Evolutionary conservation across 768 basidiomycete genomes (phyloP), one percentile per base, ranked within the genome.

Genomic region (Boletus reticuloceps): DNA sequence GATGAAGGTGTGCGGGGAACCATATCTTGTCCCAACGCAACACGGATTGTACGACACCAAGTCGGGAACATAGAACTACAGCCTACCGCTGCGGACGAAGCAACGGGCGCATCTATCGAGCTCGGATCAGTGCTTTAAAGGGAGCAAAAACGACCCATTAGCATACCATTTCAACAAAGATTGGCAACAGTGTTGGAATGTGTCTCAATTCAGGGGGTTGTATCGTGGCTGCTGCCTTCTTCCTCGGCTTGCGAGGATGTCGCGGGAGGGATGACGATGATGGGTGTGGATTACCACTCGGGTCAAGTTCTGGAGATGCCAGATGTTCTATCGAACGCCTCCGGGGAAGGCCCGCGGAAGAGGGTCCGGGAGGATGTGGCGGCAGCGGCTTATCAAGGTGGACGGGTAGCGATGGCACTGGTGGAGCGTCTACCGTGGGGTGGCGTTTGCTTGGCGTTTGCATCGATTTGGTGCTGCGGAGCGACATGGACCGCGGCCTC

Each of bases 141-240:
- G 7, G 29, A 22, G 14, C 6, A 9, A 37, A 47, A 50, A 10
- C 14, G 16, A 42, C 39, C 19, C 13, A 10, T 46, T 8, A 14
- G 2, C 57, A 73, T 85, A 97, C 94, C 81, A 98, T 85, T 74
- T 98, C 97, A 42, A 88, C 81, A 69, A 98, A 98, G 27, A 98
- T 63, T 2, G 96, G 94, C 37, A 97, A 74, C 20, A 99, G 69
- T 56, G 84, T 78, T n/a, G 91, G 88, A 49, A 98, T 82, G 64
- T 87, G 80, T 45, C 77, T 73, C 45, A 98, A 75, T 49, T 90
- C 84, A 2, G 97, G 97, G 42, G 88, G 86, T 60, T 84, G 81
- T 42, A 89, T 69, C 9, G 74, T 64, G 42, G 74, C 70, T 2
- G 66, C 56, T 22, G 69, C 68, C 58, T 76, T 79, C 71, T 82